A percentile compares a stretch with the other conserved stretches of the same genome.
Evolutionary conservation across 1,284 basidiomycete species (phyloP).

Genomic region (Ustilago shanxiensis): DNA sequence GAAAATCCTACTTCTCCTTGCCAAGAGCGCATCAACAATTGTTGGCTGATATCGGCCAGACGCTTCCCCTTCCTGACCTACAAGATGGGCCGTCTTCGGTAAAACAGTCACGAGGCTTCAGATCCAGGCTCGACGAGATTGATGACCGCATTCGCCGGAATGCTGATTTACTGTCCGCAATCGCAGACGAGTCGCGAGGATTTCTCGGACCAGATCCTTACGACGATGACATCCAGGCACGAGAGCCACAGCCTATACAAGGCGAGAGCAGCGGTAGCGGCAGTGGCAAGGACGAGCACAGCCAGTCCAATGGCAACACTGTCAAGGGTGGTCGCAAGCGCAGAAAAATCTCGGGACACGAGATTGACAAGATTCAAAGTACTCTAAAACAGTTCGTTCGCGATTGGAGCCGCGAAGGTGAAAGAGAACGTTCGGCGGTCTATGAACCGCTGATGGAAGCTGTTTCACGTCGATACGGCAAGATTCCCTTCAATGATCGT

Average conservation of each 20-base stretch:
- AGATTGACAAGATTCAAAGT: slow-evolving; percentile 67
- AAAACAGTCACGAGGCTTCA: slow-evolving; percentile 38
- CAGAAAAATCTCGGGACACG: slow-evolving; percentile 51
- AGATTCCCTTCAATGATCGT: slow-evolving; percentile 27
- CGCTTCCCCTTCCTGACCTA: slow-evolving; percentile 50
- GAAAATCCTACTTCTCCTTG: slow-evolving; percentile 58
- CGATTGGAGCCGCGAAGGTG: slow-evolving; percentile 65
- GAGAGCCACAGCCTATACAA: slow-evolving; percentile 11
- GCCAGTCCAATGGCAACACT: slow-evolving; percentile 2
- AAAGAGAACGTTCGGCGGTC: slow-evolving; percentile 51
- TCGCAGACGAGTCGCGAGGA: slow-evolving; percentile 59
- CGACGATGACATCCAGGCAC: slow-evolving; percentile 8
- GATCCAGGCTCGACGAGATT: slow-evolving; percentile 61
- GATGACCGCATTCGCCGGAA: slow-evolving; percentile 69
- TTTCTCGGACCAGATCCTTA: slow-evolving; percentile 56
- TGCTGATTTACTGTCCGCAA: slow-evolving; percentile 59
- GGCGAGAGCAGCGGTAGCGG: slow-evolving; percentile 19
- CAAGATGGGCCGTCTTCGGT: not conserved
- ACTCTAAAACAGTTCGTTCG: slow-evolving; percentile 68
- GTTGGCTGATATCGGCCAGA: slow-evolving; percentile 43
- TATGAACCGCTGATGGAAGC: slow-evolving; percentile 63
- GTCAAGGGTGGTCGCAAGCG: slow-evolving; percentile 20
- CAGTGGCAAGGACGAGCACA: slow-evolving; percentile 4
- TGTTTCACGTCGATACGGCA: slow-evolving; percentile 39
- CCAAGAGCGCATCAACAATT: slow-evolving; percentile 61